These are phyloP conservation scores for Ceratobasidium sp. DNA, from an alignment of 1,284 basidiomycete genomes.

Conservation along the genomic window DNA sequence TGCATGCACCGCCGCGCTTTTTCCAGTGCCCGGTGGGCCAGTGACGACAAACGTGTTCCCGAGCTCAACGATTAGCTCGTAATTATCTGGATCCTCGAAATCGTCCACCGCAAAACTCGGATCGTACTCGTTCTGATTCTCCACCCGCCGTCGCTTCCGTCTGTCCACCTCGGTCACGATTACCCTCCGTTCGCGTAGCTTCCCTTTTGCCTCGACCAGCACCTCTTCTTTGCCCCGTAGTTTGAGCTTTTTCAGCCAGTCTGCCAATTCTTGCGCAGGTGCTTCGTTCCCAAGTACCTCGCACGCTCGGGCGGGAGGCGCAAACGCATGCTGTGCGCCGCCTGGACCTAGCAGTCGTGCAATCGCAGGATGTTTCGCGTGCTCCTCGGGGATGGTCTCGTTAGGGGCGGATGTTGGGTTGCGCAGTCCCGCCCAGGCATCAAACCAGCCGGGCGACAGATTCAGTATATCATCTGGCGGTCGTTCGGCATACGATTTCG, in stretches of 20 bases:
- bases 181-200: slow-evolving; percentile 50
- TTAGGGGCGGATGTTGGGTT: not conserved
- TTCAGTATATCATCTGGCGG: slow-evolving; percentile 17
- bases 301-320: slow-evolving; percentile 70
- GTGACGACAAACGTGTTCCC: slow-evolving; percentile 85
- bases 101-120: slow-evolving; percentile 51
- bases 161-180: slow-evolving; percentile 52
- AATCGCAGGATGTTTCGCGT: slow-evolving; percentile 33
- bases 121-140: slow-evolving; percentile 52
- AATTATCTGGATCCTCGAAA: slow-evolving; percentile 64
- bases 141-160: slow-evolving; percentile 51
- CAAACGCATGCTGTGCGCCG: slow-evolving; percentile 25
- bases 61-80: slow-evolving; percentile 58
- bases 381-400: slow-evolving; percentile 32
- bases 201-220: slow-evolving; percentile 43
- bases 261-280: slow-evolving; percentile 79
- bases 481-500: slow-evolving; percentile 8
- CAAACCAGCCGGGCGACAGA: slow-evolving; percentile 8
- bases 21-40: slow-evolving; percentile 89
- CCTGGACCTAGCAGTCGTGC: slow-evolving; percentile 29
- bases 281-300: slow-evolving; percentile 87
- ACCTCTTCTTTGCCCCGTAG: slow-evolving; percentile 61
- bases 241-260: slow-evolving; percentile 83
- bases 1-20: slow-evolving; percentile 93
- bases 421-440: slow-evolving; percentile 15